Evolutionary conservation across 805 yeast species (phyloP), one percentile per base, ranked within the genome.

Genomic region (Wickerhamomyces sydowiorum): DNA sequence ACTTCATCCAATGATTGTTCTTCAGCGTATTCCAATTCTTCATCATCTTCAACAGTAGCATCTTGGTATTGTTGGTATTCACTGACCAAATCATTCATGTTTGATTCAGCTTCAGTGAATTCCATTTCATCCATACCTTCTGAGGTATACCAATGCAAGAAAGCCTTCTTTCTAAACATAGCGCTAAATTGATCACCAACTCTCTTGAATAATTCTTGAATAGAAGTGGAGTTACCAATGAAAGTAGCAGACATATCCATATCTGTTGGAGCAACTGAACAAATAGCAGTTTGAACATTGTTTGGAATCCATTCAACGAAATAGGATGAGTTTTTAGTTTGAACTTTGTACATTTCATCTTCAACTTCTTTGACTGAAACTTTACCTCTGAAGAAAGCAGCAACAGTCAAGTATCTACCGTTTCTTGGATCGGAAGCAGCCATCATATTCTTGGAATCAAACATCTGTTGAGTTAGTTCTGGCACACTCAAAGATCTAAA

Each of bases 111-210:
- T 73, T 93, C 98, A 47, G 91, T 83, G 68, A 91, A 93, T 72
- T 91, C 98, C 65, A 97, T 97, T 73, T 91, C 98, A 69, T 91
- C 99, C 98, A 91, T 91, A 75, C 99, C 98, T 72, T 91, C 99
- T 63, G 97, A 95, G 40, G 95, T 98, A 64, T 89, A 91, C 98
- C 98, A 93, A 75, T 91, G 99, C 54, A 91, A 98, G 65, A 93
- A 91, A 40, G 99, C 99, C 69, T 98, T 88, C 83, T 91, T 93
- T 64, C 93, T 79, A 76, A 89, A 91, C 99, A 91, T 91, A 62
- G 91, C 81, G 69, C 91, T 97, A 71, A 91, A 91, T 75, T 91
- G 95, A 65, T 81, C 81, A 73, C 93, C 97, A 57, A 93, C 86
- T 71, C 96, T 87, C 69, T 86, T 82, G 96, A 98, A 91, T 41